phyloP scores from a whole-genome alignment of 2,329 filamentous ascomycete genomes.

The Colletotrichum somersetense region DNA sequence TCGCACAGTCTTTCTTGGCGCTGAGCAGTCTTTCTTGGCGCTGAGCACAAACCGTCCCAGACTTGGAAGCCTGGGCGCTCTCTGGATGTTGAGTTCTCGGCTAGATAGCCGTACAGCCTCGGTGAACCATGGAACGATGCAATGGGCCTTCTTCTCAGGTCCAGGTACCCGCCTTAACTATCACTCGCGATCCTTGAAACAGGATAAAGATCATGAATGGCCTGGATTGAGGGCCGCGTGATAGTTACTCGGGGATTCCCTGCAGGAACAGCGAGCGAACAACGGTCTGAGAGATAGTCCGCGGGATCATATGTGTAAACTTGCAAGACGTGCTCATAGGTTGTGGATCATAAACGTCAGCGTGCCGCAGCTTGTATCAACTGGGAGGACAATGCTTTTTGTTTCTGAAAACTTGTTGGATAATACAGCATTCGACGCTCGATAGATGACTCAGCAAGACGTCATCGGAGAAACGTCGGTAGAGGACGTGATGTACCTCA shows the following conservation, averaged over 20 bases:
- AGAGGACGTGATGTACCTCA: neutral
- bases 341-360: neutral
- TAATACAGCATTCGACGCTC: neutral
- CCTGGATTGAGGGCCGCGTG: slow-evolving; percentile 8
- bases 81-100: neutral
- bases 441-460: slow-evolving; percentile 1
- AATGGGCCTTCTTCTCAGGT: neutral
- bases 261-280: slow-evolving; percentile 4
- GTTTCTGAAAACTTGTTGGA: neutral
- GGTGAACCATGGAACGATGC: neutral
- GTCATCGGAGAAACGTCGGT: no score
- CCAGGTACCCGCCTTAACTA: slow-evolving; percentile 2
- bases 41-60: neutral
- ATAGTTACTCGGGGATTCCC: slow-evolving; percentile 20
- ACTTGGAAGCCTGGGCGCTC: neutral
- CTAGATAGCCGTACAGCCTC: slow-evolving; percentile 17
- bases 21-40: slow-evolving; percentile 22
- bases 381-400: neutral
- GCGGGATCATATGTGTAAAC: slow-evolving; percentile 8
- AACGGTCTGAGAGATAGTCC: slow-evolving; percentile 22
- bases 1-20: slow-evolving; percentile 17
- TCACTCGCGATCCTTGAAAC: slow-evolving; percentile 32
- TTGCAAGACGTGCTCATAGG: slow-evolving; percentile 15
- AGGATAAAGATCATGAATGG: slow-evolving; percentile 26
- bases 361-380: neutral